Base-by-base conservation (phyloP, 2,329 filamentous ascomycete species). In the Paraphaeosphaeria sporulosa region DNA sequence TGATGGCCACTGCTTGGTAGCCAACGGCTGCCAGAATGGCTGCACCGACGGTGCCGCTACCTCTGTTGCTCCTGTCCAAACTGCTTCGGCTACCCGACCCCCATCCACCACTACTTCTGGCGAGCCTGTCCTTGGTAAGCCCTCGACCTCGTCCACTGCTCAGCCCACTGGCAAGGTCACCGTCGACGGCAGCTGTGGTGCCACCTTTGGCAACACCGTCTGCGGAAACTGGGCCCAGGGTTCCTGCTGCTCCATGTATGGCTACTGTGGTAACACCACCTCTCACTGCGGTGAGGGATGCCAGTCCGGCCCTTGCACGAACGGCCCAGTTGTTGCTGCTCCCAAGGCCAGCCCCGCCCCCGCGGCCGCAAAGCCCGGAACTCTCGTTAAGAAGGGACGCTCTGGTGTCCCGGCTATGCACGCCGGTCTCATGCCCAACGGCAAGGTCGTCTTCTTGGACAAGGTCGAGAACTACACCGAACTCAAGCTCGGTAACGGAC, bases 371-470 rank as follows among this genome's bases (percentile, higher is more conserved):
- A 81, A 80, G 50, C 79, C 80, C 36, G 83, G 83, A 34, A 74
- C 74, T 38, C 82, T 87, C 65, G 73, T 75, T 2, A 71, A 86
- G 38, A 79, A 85, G 57, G 86, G 85, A 19, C 76, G 82, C 59
- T 85, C 85, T 55, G 87, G 87, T 64, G 86, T 88, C n/a, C 86
- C 86, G 43, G 85, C 82, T 17, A 89, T 89, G 87, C 86, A 87
- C 66, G 86, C 86, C 63, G 85, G 81, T 66, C 79, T 89, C 23
- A 79, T 88, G 78, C 84, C 81, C 15, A 87, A 88, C 66, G 86
- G 86, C 25, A 79, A 81, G 54, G 85, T 88, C 12, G 79, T 86
- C 40, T 89, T 89, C 75, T 75, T 88, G 17, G 87, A 89, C 78
- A 89, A 89, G 71, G 80, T 89, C 32, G 86, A 89, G 71, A 84